phyloP scores from a whole-genome alignment of 2,329 filamentous ascomycete genomes.

The Tolypocladium ophioglossoides region DNA sequence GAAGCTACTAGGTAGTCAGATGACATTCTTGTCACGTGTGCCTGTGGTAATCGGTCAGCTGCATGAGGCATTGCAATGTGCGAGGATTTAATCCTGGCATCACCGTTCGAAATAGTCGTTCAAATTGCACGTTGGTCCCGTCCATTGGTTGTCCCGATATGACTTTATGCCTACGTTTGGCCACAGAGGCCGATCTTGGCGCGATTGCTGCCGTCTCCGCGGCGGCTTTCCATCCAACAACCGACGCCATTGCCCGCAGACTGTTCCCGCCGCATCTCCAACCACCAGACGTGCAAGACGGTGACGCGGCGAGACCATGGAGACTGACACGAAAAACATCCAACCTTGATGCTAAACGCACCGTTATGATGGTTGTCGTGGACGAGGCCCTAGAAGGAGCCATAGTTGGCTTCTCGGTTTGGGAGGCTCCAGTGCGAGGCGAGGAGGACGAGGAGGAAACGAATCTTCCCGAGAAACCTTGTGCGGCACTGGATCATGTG shows the following conservation, averaged over 20 bases:
- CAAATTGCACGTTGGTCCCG: too few species aligned
- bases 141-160: slow-evolving; percentile 3
- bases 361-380: slow-evolving; percentile 3
- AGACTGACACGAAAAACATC: slow-evolving; percentile 4
- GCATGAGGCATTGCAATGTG: too few species aligned
- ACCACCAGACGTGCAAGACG: neutral
- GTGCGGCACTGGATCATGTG: slow-evolving; percentile 3
- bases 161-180: slow-evolving; percentile 6
- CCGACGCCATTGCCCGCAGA: slow-evolving; percentile 6
- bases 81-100: too few species aligned
- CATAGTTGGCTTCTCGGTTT: slow-evolving; percentile 7
- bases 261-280: slow-evolving; percentile 5
- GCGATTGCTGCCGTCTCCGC: slow-evolving; percentile 5
- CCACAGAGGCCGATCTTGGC: slow-evolving; percentile 5
- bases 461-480: neutral
- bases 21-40: too few species aligned
- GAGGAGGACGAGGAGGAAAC: neutral
- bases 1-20: too few species aligned
- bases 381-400: slow-evolving; percentile 1
- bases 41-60: too few species aligned
- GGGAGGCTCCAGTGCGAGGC: slow-evolving; percentile 1
- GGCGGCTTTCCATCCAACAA: slow-evolving; percentile 6
- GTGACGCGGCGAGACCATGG: slow-evolving; percentile 1
- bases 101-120: too few species aligned
- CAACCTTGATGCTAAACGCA: neutral